A percentile compares a stretch with the other conserved stretches of the same genome.
Conservation (phyloP, 305 asterid species). For the Caryopteris hybrid region DNA sequence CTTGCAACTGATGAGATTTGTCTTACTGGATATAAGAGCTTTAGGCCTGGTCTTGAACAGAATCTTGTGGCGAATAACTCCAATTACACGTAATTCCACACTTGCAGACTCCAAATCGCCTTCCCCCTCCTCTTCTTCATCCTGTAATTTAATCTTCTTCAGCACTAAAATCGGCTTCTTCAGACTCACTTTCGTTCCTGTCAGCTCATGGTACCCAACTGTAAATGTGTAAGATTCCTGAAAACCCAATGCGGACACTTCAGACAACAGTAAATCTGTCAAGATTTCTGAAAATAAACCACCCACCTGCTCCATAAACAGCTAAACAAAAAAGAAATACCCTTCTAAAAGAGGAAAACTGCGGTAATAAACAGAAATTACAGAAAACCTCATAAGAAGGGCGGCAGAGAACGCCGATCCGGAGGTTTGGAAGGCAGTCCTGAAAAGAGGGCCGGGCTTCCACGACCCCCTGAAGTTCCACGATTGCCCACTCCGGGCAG, state of each 20-base stretch:
- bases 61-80: slow-evolving; percentile 73
- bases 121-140: slow-evolving; percentile 27
- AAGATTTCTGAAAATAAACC: not conserved
- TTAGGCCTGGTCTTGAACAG: slow-evolving; percentile 91
- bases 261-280: not conserved
- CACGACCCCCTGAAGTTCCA: slow-evolving; percentile 83
- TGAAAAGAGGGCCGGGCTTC: slow-evolving; percentile 68
- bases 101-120: slow-evolving; percentile 23
- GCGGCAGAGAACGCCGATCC: slow-evolving; percentile 85
- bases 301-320: too few relatives aligned
- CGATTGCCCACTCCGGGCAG: slow-evolving; percentile 91
- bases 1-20: not conserved
- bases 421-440: slow-evolving; percentile 60
- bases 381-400: slow-evolving; percentile 67
- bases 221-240: slow-evolving; percentile 84
- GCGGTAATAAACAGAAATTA: not conserved
- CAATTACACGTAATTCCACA: slow-evolving; percentile 67
- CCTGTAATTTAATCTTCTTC: slow-evolving; percentile 55
- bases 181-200: slow-evolving; percentile 63
- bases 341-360: not conserved
- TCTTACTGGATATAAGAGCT: slow-evolving; percentile 79
- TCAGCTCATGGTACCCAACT: slow-evolving; percentile 92
- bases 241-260: not conserved
- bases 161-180: slow-evolving; percentile 87
- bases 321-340: not conserved